Evolutionary conservation across 2,329 filamentous ascomycete genomes (phyloP), one percentile per base, ranked within the genome.

Genomic region (Sarocladium oryzae): DNA sequence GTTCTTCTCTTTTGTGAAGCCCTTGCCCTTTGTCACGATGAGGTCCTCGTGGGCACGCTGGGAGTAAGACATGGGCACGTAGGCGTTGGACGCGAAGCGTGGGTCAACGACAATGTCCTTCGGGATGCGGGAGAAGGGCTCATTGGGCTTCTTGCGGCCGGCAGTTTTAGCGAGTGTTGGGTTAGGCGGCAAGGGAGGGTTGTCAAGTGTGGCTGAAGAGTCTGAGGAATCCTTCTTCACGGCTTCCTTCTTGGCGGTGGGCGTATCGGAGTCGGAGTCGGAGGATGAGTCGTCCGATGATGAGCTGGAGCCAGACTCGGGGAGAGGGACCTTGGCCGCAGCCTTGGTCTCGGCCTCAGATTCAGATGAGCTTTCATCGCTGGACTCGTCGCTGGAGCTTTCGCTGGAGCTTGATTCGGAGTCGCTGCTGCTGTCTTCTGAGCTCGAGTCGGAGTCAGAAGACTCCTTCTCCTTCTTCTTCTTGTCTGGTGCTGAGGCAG

Each of bases 1-100:
- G 73, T 99, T 99, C 84, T 99, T 99, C 76, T 97, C 93, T 77
- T 99, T 99, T 54, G 92, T 97, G 72, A 99, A 99, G 3, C 89
- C 90, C 74, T 96, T 97, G 62, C 93, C 93, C 66, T 86, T 89
- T 28, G 92, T 97, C 35, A 96, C 81, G 46, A 90, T 88, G 56
- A 99, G 73, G 65, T 96, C 91, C 58, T 89, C 81, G 64, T 91
- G 88, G 8, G 95, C 95, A 59, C 84, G 84, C 60, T 93, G 86
- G 21, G 91, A 92, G 70, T 97, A 99, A 56, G 87, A 85, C 66
- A 96, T 89, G 20, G 84, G 77, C 10, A 89, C 77, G 66, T 92
- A 97, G 13, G 80, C 81, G 69, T 97, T 96, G 60, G 85, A 90
- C 2, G 82, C 65, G 60, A 90, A 85, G 61, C 74, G 80, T 20